phyloP scores from a whole-genome alignment of 768 basidiomycete genomes.

The Pleurotus salmoneostramineus region DNA sequence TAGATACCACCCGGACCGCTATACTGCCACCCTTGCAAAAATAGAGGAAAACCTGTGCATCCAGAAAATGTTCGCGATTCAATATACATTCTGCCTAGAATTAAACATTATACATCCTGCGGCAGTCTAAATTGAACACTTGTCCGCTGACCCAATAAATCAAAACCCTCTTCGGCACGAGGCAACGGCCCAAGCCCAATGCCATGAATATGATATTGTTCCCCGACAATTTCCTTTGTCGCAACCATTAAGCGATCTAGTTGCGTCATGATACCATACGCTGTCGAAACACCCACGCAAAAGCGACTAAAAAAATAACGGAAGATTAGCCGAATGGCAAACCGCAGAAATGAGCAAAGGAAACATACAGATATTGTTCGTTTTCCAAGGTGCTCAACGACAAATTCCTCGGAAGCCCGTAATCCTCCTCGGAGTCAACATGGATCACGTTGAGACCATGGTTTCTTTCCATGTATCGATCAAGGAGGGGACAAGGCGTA shows the following conservation, averaged over 20 bases:
- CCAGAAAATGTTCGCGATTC: too few species aligned
- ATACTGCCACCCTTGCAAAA: too few species aligned
- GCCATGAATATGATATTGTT: slow-evolving; percentile 82
- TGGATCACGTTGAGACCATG: slow-evolving; percentile 67
- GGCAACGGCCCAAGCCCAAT: slow-evolving; percentile 33
- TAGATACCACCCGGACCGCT: too few species aligned
- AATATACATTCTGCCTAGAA: background rate
- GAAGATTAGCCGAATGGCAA: background rate
- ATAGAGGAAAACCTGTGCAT: too few species aligned
- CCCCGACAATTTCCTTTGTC: slow-evolving; percentile 82
- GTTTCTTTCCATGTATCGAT: slow-evolving; percentile 41
- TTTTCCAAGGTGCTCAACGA: slow-evolving; percentile 72
- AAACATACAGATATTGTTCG: slow-evolving; percentile 72
- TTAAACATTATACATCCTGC: background rate
- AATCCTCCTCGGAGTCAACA: slow-evolving; percentile 69
- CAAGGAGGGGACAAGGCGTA: slow-evolving; percentile 69
- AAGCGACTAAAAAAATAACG: slow-evolving; percentile 42
- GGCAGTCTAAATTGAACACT: slow-evolving; percentile 10
- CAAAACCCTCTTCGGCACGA: slow-evolving; percentile 19
- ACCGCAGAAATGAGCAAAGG: background rate
- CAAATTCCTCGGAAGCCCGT: slow-evolving; percentile 66
- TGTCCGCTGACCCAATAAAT: slow-evolving; percentile 24
- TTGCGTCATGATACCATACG: slow-evolving; percentile 65
- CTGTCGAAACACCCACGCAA: slow-evolving; percentile 69
- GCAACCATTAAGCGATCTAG: slow-evolving; percentile 79